A percentile compares a stretch with the other conserved stretches of the same genome.
These are phyloP conservation scores for Quercus tomentella DNA, from an alignment of 331 rosid species.

Conservation along the genomic window DNA sequence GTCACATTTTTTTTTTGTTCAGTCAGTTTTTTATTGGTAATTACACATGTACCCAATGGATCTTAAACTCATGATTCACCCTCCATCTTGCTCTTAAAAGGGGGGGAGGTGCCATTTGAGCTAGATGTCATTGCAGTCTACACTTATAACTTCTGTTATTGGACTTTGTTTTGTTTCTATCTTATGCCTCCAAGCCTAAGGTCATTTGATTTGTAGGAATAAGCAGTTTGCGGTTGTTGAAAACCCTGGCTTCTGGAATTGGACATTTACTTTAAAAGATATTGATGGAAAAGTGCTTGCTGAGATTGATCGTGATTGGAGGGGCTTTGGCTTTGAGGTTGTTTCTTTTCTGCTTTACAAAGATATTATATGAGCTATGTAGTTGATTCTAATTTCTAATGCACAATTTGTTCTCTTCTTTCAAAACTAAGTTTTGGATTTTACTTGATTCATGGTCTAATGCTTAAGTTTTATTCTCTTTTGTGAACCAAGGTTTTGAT, in stretches of 20 bases:
- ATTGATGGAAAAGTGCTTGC: constrained; percentile 75
- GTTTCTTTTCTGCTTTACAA: constrained; percentile 19
- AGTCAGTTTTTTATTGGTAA: too few species aligned
- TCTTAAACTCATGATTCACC: too few species aligned
- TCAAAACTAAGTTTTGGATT: background rate
- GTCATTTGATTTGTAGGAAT: constrained; percentile 45
- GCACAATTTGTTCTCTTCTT: constrained; percentile 6
- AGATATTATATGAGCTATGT: background rate
- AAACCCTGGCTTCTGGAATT: constrained; percentile 97
- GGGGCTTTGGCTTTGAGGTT: constrained; percentile 99
- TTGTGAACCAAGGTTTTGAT: too few species aligned
- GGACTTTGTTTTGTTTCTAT: background rate
- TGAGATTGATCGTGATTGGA: constrained; percentile 93
- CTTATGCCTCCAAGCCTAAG: constrained; percentile 15
- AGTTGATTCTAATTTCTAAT: constrained; percentile 17
- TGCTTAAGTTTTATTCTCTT: too few species aligned
- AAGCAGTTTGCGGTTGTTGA: constrained; percentile 90
- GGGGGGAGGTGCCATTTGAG: too few species aligned
- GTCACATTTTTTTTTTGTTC: too few species aligned
- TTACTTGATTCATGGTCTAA: too few species aligned
- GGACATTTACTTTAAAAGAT: constrained; percentile 94
- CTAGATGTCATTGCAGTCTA: background rate
- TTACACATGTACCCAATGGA: too few species aligned
- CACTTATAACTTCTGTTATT: background rate
- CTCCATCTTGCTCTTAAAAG: too few species aligned